Conservation (phyloP, 148 eudicot genomes). For the Cornus kousa region DNA sequence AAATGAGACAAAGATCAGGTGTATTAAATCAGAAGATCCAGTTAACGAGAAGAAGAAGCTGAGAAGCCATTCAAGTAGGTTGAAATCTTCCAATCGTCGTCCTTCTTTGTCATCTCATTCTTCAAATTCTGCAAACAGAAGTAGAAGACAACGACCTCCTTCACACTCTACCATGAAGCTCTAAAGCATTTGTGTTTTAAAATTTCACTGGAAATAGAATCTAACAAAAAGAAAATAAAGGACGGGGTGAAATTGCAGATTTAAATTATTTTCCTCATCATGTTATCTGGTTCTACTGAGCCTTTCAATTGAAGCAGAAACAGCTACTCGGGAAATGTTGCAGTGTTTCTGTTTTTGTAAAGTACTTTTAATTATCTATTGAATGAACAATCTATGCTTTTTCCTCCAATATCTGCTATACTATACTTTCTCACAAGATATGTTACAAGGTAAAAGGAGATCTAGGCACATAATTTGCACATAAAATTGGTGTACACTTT, state of each 20-base stretch:
- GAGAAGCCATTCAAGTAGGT: constrained; percentile 70
- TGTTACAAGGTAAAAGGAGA: neutral
- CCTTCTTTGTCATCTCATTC: constrained; percentile 33
- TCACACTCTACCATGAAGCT: constrained; percentile 9
- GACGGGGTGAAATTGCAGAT: constrained; percentile 9
- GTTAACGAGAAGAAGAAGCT: constrained; percentile 56
- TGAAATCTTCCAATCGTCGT: constrained; percentile 34
- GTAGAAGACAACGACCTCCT: constrained; percentile 37
- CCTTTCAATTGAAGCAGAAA: neutral
- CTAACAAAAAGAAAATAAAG: neutral
- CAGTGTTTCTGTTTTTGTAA: constrained; percentile 16
- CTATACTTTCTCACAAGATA: neutral
- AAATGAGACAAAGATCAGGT: constrained; percentile 72
- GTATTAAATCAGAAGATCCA: constrained; percentile 46
- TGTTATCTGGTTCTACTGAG: neutral
- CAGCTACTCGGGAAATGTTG: constrained; percentile 17
- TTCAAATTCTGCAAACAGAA: constrained; percentile 37
- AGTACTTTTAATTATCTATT: neutral
- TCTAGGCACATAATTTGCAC: neutral
- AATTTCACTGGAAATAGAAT: neutral
- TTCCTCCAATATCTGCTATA: neutral
- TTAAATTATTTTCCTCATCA: neutral
- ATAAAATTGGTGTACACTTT: too few species aligned
- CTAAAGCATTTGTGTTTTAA: neutral
- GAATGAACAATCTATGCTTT: neutral